These are phyloP conservation scores for Zymoseptoria crescenta DNA, from an alignment of 2,329 filamentous ascomycete species.

Conservation along the genomic window DNA sequence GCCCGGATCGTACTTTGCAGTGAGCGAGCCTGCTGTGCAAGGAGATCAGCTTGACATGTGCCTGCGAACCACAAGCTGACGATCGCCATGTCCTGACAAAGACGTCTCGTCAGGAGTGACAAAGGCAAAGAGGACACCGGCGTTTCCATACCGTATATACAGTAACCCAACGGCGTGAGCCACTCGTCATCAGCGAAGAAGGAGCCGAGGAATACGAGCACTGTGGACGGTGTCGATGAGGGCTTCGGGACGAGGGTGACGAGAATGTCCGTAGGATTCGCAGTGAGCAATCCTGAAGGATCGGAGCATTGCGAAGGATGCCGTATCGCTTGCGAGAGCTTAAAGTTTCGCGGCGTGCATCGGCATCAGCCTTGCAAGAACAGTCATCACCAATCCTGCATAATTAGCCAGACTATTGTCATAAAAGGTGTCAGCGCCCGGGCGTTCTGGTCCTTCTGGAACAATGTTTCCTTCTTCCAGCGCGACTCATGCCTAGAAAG, in stretches of 20 bases:
- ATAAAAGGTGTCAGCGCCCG: not conserved
- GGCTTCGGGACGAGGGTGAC: not conserved
- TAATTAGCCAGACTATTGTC: not conserved
- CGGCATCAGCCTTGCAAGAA: not conserved
- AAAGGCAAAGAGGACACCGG: not conserved
- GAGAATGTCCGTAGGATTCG: not conserved
- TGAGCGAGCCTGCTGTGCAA: not conserved
- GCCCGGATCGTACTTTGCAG: not conserved
- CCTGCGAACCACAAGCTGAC: not conserved
- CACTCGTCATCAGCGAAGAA: not conserved
- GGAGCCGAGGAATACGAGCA: not conserved
- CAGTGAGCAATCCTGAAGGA: not conserved
- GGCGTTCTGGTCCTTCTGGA: not conserved
- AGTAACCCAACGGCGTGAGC: not conserved
- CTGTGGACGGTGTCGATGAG: not conserved
- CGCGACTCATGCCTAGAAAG: not conserved
- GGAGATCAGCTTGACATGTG: not conserved
- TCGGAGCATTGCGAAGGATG: not conserved
- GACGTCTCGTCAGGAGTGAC: not conserved
- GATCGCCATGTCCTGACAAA: not conserved
- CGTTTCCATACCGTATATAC: not conserved
- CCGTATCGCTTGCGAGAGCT: not conserved
- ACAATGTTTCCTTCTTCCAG: not conserved
- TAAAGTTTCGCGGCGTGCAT: not conserved
- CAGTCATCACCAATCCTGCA: not conserved